These are phyloP conservation scores for Pichia exigua DNA, from an alignment of 805 yeast genomes.

Conservation along the genomic window DNA sequence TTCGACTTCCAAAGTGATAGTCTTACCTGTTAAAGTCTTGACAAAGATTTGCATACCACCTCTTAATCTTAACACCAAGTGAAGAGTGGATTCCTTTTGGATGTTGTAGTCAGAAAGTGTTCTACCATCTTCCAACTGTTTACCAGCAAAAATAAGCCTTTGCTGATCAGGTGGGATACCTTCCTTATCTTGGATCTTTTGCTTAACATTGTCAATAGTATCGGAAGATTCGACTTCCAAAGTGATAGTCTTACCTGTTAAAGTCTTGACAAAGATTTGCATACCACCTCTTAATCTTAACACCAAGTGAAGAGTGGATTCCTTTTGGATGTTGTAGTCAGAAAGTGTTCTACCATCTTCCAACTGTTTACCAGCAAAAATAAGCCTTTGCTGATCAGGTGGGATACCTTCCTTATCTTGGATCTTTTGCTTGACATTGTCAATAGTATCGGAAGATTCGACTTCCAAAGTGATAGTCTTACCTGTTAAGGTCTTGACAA, in stretches of 20 bases:
- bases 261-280: constrained; percentile 52
- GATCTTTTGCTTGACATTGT: constrained; percentile 55
- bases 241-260: constrained; percentile 64
- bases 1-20: constrained; percentile 89
- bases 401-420: not conserved
- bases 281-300: constrained; percentile 87
- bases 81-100: constrained; percentile 94
- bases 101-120: constrained; percentile 96
- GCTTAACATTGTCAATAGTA: constrained; percentile 94
- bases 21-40: constrained; percentile 55
- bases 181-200: constrained; percentile 95
- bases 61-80: constrained; percentile 94
- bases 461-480: constrained; percentile 83
- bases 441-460: constrained; percentile 95
- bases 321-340: not conserved
- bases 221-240: constrained; percentile 97
- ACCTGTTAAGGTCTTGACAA: constrained; percentile 51
- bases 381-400: not conserved
- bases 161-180: constrained; percentile 98
- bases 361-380: not conserved
- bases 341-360: not conserved
- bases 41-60: constrained; percentile 78
- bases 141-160: constrained; percentile 95
- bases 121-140: constrained; percentile 95
- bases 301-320: not conserved